A percentile compares a stretch with the other conserved stretches of the same genome.
These are phyloP conservation scores for Aspergillus ostianus DNA, from an alignment of 495 filamentous ascomycete genomes.

Conservation along the genomic window DNA sequence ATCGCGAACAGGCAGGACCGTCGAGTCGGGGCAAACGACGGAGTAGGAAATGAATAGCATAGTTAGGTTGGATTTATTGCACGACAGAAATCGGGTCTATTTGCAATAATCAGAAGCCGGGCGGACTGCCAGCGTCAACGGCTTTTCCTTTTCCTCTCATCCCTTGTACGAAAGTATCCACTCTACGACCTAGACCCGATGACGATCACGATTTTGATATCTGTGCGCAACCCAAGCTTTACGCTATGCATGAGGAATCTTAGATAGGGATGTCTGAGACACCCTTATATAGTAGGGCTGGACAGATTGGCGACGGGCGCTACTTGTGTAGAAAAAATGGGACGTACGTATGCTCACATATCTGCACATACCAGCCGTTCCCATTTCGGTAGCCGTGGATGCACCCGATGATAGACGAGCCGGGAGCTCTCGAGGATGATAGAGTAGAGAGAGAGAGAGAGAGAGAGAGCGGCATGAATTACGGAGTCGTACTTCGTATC, in stretches of 20 bases:
- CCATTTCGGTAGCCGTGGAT: neutral
- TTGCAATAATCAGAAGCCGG: neutral
- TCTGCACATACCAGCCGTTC: neutral
- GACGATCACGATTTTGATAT: constrained; percentile 15
- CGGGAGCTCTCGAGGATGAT: neutral
- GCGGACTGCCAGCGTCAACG: neutral
- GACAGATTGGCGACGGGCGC: constrained; percentile 2
- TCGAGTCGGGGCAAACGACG: no score
- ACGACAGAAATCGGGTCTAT: neutral
- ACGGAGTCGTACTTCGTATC: neutral
- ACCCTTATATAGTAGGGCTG: constrained; percentile 8
- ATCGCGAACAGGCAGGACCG: no score
- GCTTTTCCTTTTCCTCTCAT: neutral
- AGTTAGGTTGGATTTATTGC: neutral
- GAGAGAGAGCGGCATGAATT: no score
- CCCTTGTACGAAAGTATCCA: neutral
- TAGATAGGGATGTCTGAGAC: constrained; percentile 2
- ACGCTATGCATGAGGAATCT: constrained; percentile 13
- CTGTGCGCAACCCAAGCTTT: constrained; percentile 22
- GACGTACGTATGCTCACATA: neutral
- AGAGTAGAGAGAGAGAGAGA: no score
- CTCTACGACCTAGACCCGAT: constrained; percentile 1
- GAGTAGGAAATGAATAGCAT: neutral
- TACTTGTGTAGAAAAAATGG: neutral
- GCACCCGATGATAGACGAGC: neutral